Conservation (phyloP, 371 early-diverging fungal species). For the Rhizopus stolonifer region DNA sequence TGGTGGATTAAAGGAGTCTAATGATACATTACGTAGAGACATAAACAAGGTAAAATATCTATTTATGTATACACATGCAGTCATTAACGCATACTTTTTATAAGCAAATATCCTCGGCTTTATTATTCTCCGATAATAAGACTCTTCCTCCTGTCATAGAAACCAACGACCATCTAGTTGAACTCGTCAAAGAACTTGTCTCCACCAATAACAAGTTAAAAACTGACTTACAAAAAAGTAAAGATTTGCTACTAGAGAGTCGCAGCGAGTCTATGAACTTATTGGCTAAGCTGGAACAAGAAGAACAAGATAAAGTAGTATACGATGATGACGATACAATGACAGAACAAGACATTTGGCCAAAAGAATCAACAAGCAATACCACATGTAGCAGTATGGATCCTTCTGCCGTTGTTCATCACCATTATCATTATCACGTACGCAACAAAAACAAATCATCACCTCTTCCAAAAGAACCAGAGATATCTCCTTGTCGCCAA, state of each 20-base stretch:
- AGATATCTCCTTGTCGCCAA: slow-evolving; percentile 22
- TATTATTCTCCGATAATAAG: slow-evolving; percentile 3
- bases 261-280: neutral
- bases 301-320: neutral
- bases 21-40: slow-evolving; percentile 42
- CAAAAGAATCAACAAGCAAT: slow-evolving; percentile 1
- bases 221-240: slow-evolving; percentile 38
- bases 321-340: slow-evolving; percentile 5
- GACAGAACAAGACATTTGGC: neutral
- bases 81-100: neutral
- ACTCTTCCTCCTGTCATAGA: neutral
- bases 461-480: slow-evolving; percentile 4
- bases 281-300: neutral
- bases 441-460: slow-evolving; percentile 5
- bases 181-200: slow-evolving; percentile 46
- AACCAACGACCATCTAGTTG: slow-evolving; percentile 21
- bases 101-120: slow-evolving; percentile 25
- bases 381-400: slow-evolving; percentile 9
- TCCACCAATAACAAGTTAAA: slow-evolving; percentile 46
- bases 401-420: slow-evolving; percentile 35
- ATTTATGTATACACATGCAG: neutral
- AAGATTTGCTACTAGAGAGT: slow-evolving; percentile 34
- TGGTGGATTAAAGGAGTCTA: slow-evolving; percentile 38
- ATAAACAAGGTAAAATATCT: slow-evolving; percentile 34
- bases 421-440: slow-evolving; percentile 43